Evolutionary conservation across 306 rosid genomes (phyloP), one percentile per base, ranked within the genome.

Genomic region (Sindora glabra): DNA sequence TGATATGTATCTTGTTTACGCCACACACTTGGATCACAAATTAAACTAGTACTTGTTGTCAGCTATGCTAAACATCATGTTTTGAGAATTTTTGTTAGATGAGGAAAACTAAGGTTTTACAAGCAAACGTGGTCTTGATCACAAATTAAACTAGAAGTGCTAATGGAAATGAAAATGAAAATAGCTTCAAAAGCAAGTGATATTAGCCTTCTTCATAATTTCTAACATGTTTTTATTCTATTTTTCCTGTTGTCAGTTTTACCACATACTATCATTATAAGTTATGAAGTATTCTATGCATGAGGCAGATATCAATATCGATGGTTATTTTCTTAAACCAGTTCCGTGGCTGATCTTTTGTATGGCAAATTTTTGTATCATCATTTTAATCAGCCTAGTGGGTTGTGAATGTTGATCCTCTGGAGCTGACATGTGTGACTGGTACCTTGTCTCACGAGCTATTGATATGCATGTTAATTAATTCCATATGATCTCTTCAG

Each of bases 141-240:
- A 10, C 48, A 42, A 57, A 24, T 37, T 34, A 5, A 58, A 44
- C 48, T 24, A 64, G 55, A 47, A 13, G 16, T 38, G 38, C n/a
- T n/a, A n/a, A n/a, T n/a, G n/a, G n/a, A n/a, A n/a, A 21, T 12
- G 54, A 53, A 37, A 52, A 36, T 34, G 10, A 47, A 25, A 39
- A 25, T 67, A 49, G 56, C 1, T 24, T 67, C 58, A 39, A 48
- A 58, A 26, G 25, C 39, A 40, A 5, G n/a, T 58, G 48, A 73
- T 54, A 6, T 47, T 51, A 13, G 27, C 53, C 51, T 60, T 5
- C 55, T 44, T 34, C 13, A 5, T 34, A 38, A 59, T 65, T 49
- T 33, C 50, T 45, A 54, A 52, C 59, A 40, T 21, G 46, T 51
- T 66, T 27, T 51, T 58, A 3, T 8, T 48, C 15, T 48, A 48